Percentiles rank a stretch among this genome's conserved stretches.
These are phyloP conservation scores for Tinospora cordifolia DNA, from an alignment of 164 flowering plant species.

Conservation along the genomic window DNA sequence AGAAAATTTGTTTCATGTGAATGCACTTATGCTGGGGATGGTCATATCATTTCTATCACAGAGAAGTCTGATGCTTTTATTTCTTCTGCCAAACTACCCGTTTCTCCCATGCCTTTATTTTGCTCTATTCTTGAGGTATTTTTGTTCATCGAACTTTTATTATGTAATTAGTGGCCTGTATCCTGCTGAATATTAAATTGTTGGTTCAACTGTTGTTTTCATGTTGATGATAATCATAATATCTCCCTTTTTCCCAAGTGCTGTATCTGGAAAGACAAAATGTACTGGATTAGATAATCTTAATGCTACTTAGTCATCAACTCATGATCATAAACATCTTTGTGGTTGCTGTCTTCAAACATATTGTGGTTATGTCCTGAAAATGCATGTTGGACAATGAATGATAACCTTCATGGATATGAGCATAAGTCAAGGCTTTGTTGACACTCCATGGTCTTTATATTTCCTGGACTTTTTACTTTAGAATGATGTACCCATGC, in stretches of 20 bases:
- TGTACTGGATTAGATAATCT: too few relatives aligned
- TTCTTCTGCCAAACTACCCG: conserved; percentile 20
- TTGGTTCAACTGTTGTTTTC: not conserved
- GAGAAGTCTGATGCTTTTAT: conserved; percentile 34
- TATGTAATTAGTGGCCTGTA: conserved; percentile 1
- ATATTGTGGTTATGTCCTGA: not conserved
- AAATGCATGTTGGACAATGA: not conserved
- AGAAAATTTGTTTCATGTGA: conserved; percentile 26
- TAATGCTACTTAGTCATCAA: too few relatives aligned
- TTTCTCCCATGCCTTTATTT: conserved; percentile 20
- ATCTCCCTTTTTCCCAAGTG: too few relatives aligned
- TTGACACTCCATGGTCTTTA: too few relatives aligned
- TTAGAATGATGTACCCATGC: too few relatives aligned
- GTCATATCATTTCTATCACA: conserved; percentile 15
- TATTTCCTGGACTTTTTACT: too few relatives aligned
- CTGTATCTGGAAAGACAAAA: too few relatives aligned
- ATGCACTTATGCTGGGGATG: conserved; percentile 12
- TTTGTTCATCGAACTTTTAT: conserved; percentile 1
- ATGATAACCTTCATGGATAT: not conserved
- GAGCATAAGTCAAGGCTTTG: not conserved
- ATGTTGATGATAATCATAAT: too few relatives aligned
- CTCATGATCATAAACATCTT: not conserved
- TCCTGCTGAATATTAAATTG: not conserved
- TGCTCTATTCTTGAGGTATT: conserved; percentile 57
- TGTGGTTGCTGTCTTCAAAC: not conserved